phyloP scores from a whole-genome alignment of 306 rosid species.

The Gastrolobium bilobum region DNA sequence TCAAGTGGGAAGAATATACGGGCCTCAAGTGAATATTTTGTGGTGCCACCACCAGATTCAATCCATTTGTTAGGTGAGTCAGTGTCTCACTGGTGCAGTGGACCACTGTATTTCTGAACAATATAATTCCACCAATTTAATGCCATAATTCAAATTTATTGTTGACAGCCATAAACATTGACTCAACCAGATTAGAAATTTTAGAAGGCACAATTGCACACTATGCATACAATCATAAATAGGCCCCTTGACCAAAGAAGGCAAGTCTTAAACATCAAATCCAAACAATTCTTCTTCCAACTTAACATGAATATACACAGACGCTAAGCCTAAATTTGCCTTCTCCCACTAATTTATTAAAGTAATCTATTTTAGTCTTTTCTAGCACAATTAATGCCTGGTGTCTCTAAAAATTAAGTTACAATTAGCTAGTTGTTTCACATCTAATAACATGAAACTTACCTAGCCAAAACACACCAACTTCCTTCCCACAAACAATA shows the following conservation, averaged over 20 bases:
- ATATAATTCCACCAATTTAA: conserved; percentile 45
- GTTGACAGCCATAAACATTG: conserved; percentile 41
- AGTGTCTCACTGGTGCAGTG: conserved; percentile 34
- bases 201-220: conserved; percentile 32
- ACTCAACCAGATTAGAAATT: conserved; percentile 42
- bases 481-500: conserved; percentile 59
- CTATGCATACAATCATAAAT: conserved; percentile 24
- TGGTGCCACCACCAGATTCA: conserved; percentile 40
- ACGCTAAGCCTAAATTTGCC: conserved; percentile 51
- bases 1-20: background rate
- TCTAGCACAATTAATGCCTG: conserved; percentile 40
- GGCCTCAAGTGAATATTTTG: conserved; percentile 5
- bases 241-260: conserved; percentile 24
- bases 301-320: conserved; percentile 49
- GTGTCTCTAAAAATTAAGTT: conserved; percentile 69
- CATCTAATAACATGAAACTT: conserved; percentile 53
- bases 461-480: conserved; percentile 55
- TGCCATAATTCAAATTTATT: conserved; percentile 43
- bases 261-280: conserved; percentile 32
- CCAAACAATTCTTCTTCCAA: conserved; percentile 41
- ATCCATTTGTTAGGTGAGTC: conserved; percentile 38
- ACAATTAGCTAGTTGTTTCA: conserved; percentile 61
- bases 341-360: conserved; percentile 48
- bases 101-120: conserved; percentile 48
- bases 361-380: conserved; percentile 39